Percentiles rank a stretch among this genome's conserved stretches.
These are phyloP conservation scores for Geotrichum cucujoidarum DNA, from an alignment of 1,139 yeast species.

Conservation along the genomic window DNA sequence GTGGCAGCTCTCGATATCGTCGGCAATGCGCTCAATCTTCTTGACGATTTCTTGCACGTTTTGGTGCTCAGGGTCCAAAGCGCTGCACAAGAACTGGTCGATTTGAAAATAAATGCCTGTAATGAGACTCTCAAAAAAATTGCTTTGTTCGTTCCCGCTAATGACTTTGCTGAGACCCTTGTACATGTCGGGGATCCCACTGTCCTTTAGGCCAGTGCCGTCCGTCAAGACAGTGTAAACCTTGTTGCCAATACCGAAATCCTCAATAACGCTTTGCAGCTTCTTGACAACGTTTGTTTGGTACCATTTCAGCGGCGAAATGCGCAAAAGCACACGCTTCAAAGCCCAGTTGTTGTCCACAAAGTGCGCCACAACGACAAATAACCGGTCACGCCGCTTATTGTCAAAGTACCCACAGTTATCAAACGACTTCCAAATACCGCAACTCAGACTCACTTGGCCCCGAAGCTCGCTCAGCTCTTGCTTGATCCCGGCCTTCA, in stretches of 20 bases:
- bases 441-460: slow-evolving; percentile 19
- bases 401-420: slow-evolving; percentile 13
- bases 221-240: slow-evolving; percentile 18
- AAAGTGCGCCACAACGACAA: slow-evolving; percentile 19
- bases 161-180: slow-evolving; percentile 5
- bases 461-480: slow-evolving; percentile 15
- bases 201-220: neutral
- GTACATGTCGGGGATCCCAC: slow-evolving; percentile 5
- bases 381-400: slow-evolving; percentile 13
- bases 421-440: slow-evolving; percentile 19
- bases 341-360: slow-evolving; percentile 19
- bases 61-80: neutral
- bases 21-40: slow-evolving; percentile 16
- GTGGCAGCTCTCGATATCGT: slow-evolving; percentile 13
- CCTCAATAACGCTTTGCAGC: slow-evolving; percentile 12
- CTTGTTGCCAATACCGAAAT: slow-evolving; percentile 16
- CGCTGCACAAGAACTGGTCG: slow-evolving; percentile 11
- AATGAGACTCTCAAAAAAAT: slow-evolving; percentile 13
- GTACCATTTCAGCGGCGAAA: slow-evolving; percentile 19
- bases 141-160: neutral
- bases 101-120: slow-evolving; percentile 14
- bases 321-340: slow-evolving; percentile 14
- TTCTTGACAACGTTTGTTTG: slow-evolving; percentile 17
- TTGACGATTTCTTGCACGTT: slow-evolving; percentile 13
- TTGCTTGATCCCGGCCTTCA: slow-evolving; percentile 14